phyloP scores from a whole-genome alignment of 148 eudicot species.

The Hydrangea macrophylla region DNA sequence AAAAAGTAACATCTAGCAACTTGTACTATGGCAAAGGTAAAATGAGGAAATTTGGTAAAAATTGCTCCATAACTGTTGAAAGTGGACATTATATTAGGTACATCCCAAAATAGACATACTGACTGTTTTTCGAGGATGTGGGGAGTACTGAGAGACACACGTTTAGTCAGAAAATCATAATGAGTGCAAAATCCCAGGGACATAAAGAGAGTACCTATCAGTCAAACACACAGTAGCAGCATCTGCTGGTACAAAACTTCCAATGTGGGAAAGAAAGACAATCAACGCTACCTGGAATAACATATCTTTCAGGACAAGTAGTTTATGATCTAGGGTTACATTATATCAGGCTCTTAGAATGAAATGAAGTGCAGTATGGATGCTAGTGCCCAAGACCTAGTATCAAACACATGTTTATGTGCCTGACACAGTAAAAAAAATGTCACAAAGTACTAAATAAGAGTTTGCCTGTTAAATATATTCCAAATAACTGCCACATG shows the following conservation, averaged over 20 bases:
- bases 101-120: no score
- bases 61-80: no score
- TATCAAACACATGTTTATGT: background rate
- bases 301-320: background rate
- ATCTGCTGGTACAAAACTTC: slow-evolving; percentile 98
- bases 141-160: no score
- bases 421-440: background rate
- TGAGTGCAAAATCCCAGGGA: slow-evolving; percentile 4
- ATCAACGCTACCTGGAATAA: slow-evolving; percentile 83
- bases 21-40: no score
- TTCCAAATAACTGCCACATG: background rate
- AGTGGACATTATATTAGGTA: no score
- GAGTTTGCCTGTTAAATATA: background rate
- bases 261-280: slow-evolving; percentile 95
- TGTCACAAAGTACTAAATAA: background rate
- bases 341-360: slow-evolving; percentile 1
- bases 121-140: no score
- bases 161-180: no score
- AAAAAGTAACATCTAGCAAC: no score
- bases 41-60: no score
- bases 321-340: background rate
- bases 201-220: slow-evolving; percentile 55
- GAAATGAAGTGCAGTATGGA: background rate
- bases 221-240: slow-evolving; percentile 95
- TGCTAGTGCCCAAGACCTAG: background rate